phyloP scores from a whole-genome alignment of 2,329 filamentous ascomycete species.

The Ceratocystis cacaofunesta region DNA sequence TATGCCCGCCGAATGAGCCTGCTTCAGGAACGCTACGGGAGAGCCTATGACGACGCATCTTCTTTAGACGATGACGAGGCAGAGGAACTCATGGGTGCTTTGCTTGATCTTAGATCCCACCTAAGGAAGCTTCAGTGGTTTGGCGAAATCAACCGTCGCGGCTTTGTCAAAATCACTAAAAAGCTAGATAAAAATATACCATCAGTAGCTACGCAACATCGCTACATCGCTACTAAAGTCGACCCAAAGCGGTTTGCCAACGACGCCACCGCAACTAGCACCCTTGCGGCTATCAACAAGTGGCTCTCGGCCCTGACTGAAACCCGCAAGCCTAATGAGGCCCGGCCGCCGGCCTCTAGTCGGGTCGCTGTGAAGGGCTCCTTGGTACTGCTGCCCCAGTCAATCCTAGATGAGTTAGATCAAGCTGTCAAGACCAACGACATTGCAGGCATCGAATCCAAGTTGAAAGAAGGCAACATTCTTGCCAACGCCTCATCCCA shows the following conservation, averaged over 20 bases:
- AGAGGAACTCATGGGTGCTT: slow-evolving; percentile 77
- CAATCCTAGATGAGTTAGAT: slow-evolving; percentile 57
- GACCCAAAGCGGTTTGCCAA: slow-evolving; percentile 79
- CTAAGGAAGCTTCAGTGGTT: slow-evolving; percentile 93
- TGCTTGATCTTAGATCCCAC: slow-evolving; percentile 76
- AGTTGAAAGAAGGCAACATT: slow-evolving; percentile 21
- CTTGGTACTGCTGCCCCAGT: slow-evolving; percentile 49
- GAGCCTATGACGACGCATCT: slow-evolving; percentile 51
- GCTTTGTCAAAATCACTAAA: slow-evolving; percentile 97
- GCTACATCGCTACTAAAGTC: slow-evolving; percentile 81
- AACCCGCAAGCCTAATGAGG: slow-evolving; percentile 48
- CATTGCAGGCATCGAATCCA: slow-evolving; percentile 24
- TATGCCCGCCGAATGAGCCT: slow-evolving; percentile 70
- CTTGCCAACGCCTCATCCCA: slow-evolving; percentile 42
- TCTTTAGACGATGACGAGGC: slow-evolving; percentile 75
- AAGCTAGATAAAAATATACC: slow-evolving; percentile 93
- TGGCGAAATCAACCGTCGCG: slow-evolving; percentile 85
- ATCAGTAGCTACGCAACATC: slow-evolving; percentile 59
- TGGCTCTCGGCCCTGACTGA: slow-evolving; percentile 75
- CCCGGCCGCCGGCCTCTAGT: slow-evolving; percentile 59
- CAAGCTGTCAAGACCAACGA: slow-evolving; percentile 57
- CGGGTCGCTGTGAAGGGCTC: slow-evolving; percentile 61
- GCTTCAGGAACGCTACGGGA: slow-evolving; percentile 75
- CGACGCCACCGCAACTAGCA: slow-evolving; percentile 37
- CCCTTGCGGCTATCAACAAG: slow-evolving; percentile 59